phyloP scores from a whole-genome alignment of 192 early-diverging fungal species.

The Entomortierella beljakovae region DNA sequence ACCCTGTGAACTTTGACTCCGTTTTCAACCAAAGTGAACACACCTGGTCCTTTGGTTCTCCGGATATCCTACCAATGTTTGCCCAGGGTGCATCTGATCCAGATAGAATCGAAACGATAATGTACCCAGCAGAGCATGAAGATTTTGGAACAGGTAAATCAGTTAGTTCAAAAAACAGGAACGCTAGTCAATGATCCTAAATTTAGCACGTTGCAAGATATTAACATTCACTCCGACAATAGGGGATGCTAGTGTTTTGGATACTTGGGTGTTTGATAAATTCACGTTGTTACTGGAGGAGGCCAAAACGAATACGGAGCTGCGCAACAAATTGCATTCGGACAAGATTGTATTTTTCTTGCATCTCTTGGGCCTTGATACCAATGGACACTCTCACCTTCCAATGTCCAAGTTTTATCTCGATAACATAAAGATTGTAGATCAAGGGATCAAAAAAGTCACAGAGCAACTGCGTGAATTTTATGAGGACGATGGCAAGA shows the following conservation, averaged over 20 bases:
- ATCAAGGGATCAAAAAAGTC: constrained; percentile 76
- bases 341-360: constrained; percentile 92
- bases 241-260: constrained; percentile 84
- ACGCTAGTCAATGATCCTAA: background rate
- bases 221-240: background rate
- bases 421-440: constrained; percentile 87
- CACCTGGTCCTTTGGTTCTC: constrained; percentile 98
- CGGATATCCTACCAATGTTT: constrained; percentile 98
- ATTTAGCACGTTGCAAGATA: constrained; percentile 1
- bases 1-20: constrained; percentile 97
- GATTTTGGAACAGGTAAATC: constrained; percentile 82
- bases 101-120: constrained; percentile 84
- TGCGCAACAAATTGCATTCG: constrained; percentile 70
- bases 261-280: constrained; percentile 93
- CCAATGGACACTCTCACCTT: constrained; percentile 90
- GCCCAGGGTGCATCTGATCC: constrained; percentile 88
- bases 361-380: constrained; percentile 95
- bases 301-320: constrained; percentile 54
- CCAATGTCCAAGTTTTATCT: constrained; percentile 90
- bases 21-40: constrained; percentile 94
- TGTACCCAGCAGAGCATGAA: constrained; percentile 89
- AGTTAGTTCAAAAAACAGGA: background rate
- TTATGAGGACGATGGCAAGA: constrained; percentile 83
- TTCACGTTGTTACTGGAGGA: constrained; percentile 77
- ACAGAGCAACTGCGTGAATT: constrained; percentile 79